These are phyloP conservation scores for Talaromyces stipitatus DNA, from an alignment of 495 filamentous ascomycete species.

Conservation along the genomic window DNA sequence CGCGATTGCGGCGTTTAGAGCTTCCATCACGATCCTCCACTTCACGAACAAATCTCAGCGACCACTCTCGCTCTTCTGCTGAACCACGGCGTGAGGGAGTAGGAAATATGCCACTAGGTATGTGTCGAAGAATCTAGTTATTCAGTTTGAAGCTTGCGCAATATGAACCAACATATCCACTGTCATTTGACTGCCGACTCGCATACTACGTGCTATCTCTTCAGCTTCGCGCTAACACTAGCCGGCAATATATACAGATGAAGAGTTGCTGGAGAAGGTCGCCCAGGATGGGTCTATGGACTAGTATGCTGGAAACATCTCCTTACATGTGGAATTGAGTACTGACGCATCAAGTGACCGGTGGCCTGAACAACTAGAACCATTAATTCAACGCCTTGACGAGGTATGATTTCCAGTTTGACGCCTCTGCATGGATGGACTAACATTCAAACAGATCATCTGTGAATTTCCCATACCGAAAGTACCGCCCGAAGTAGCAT, in stretches of 20 bases:
- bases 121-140: neutral
- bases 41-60: neutral
- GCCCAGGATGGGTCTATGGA: constrained; percentile 63
- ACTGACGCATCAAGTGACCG: constrained; percentile 35
- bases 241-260: constrained; percentile 27
- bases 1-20: neutral
- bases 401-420: constrained; percentile 26
- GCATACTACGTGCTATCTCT: neutral
- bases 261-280: constrained; percentile 54
- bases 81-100: neutral
- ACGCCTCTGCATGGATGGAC: neutral
- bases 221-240: constrained; percentile 1
- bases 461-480: constrained; percentile 44
- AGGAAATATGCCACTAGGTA: neutral
- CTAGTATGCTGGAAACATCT: constrained; percentile 42
- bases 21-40: neutral
- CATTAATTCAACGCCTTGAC: constrained; percentile 45
- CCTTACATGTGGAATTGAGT: neutral
- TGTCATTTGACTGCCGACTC: neutral
- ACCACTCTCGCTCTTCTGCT: neutral
- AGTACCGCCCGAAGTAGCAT: constrained; percentile 21
- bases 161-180: neutral
- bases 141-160: neutral
- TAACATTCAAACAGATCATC: constrained; percentile 32
- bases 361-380: constrained; percentile 46